Evolutionary conservation across 345 rosid genomes (phyloP).

Genomic region (Pelargonium nanum): DNA sequence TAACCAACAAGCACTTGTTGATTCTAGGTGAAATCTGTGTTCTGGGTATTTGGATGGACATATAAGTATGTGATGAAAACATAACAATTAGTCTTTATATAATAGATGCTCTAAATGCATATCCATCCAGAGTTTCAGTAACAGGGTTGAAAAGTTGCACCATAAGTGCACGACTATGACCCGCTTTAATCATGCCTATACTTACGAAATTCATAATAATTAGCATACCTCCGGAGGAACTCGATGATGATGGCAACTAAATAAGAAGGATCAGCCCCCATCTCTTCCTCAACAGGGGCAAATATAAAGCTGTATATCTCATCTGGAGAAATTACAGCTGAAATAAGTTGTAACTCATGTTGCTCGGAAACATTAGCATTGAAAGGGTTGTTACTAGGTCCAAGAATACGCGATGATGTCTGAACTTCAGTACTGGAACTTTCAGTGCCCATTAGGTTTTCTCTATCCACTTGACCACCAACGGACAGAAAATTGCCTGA

Average conservation of each 20-base stretch:
- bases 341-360: slow-evolving; percentile 61
- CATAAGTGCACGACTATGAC: too few relatives aligned
- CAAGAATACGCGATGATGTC: slow-evolving; percentile 29
- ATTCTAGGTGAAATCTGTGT: too few relatives aligned
- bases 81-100: too few relatives aligned
- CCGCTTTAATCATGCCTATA: background rate
- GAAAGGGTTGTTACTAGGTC: slow-evolving; percentile 30
- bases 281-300: slow-evolving; percentile 76
- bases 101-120: too few relatives aligned
- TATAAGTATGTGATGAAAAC: too few relatives aligned
- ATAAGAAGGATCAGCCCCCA: slow-evolving; percentile 82
- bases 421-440: slow-evolving; percentile 23
- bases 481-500: slow-evolving; percentile 17
- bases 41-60: too few relatives aligned
- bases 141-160: too few relatives aligned
- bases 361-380: slow-evolving; percentile 40
- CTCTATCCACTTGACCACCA: slow-evolving; percentile 26
- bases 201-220: slow-evolving; percentile 5
- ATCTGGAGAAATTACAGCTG: slow-evolving; percentile 85
- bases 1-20: too few relatives aligned
- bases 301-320: slow-evolving; percentile 83
- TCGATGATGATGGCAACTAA: slow-evolving; percentile 70
- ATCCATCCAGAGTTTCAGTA: too few relatives aligned
- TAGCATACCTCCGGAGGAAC: slow-evolving; percentile 71
- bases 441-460: slow-evolving; percentile 20